Conservation (phyloP, 495 filamentous ascomycete genomes). For the Xylaria grammica region DNA sequence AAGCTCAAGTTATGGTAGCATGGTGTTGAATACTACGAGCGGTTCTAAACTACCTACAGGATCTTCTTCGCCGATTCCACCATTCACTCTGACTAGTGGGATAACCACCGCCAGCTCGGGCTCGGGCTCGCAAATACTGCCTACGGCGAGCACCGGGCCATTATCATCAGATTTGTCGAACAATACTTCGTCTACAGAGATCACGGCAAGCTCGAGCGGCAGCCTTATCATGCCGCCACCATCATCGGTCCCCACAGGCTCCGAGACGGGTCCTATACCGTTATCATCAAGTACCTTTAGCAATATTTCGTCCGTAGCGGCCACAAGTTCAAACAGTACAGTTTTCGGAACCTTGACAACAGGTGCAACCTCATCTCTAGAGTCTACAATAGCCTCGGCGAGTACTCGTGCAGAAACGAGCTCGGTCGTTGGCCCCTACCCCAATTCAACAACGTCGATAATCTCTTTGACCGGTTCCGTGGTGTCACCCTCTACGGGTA, state of each 20-base stretch:
- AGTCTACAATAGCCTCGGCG: not conserved
- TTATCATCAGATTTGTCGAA: not conserved
- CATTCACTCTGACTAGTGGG: not conserved
- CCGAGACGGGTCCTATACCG: not conserved
- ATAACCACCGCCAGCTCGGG: not conserved
- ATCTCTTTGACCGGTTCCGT: slow-evolving; percentile 1
- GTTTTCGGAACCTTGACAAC: not conserved
- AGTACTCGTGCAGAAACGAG: slow-evolving; percentile 11
- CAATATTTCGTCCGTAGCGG: slow-evolving; percentile 1
- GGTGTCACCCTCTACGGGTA: slow-evolving; percentile 7
- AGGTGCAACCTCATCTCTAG: not conserved
- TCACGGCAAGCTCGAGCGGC: not conserved
- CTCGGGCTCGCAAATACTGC: not conserved
- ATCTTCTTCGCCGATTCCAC: not conserved
- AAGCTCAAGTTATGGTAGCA: slow-evolving; percentile 2
- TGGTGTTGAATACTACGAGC: not conserved
- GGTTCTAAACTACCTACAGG: not conserved
- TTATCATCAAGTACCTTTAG: not conserved
- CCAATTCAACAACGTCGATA: slow-evolving; percentile 4
- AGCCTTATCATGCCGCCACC: slow-evolving; percentile 4
- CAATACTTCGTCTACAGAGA: not conserved
- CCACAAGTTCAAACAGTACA: not conserved
- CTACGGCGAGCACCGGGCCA: not conserved
- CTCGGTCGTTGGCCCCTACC: not conserved
- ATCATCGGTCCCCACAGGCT: not conserved